Evolutionary conservation across 305 asterid genomes (phyloP).

Genomic region (Fraxinus floribunda): DNA sequence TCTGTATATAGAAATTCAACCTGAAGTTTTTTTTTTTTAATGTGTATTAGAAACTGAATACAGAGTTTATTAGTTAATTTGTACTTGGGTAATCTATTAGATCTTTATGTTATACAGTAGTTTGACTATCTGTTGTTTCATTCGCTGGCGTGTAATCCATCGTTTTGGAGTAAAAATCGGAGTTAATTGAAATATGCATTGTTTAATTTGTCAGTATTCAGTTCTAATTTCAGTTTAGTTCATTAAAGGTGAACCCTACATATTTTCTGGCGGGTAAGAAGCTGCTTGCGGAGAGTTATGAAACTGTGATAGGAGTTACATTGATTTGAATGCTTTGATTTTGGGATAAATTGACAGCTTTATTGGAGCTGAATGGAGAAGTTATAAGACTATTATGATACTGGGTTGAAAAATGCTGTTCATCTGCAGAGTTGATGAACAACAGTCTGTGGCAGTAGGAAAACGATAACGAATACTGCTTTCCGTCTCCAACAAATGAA

Average conservation of each 20-base stretch:
- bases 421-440: not conserved
- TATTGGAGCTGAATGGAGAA: not conserved
- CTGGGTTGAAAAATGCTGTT: not conserved
- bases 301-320: not conserved
- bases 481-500: not conserved
- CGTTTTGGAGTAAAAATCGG: not conserved
- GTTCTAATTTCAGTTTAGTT: not conserved
- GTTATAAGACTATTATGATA: not conserved
- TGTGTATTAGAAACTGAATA: not conserved
- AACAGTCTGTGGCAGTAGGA: not conserved
- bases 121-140: not conserved
- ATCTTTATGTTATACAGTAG: not conserved
- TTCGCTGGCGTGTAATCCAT: not conserved
- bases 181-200: not conserved
- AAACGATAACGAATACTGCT: not conserved
- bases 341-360: conserved; percentile 1
- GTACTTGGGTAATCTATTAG: conserved; percentile 8
- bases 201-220: not conserved
- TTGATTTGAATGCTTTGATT: not conserved
- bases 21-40: not conserved
- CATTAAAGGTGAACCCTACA: conserved; percentile 16
- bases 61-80: not conserved
- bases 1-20: not conserved
- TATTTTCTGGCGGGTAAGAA: not conserved
- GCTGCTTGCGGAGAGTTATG: not conserved